A percentile compares a stretch with the other conserved stretches of the same genome.
These are phyloP conservation scores for Gossypium trilobum DNA, from an alignment of 441 rosid genomes.

Conservation along the genomic window DNA sequence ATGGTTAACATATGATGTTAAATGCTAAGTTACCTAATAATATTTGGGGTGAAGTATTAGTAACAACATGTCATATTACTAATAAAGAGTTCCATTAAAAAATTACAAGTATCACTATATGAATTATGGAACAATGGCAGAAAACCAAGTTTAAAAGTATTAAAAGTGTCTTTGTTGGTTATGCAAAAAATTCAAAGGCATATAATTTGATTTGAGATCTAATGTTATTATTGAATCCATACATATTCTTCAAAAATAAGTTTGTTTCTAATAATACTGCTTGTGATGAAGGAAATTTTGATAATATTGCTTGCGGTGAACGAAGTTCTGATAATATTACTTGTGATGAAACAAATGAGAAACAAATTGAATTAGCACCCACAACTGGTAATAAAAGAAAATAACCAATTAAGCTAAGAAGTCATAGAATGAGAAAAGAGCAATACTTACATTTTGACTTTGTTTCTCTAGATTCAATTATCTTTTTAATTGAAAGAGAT, in stretches of 20 bases:
- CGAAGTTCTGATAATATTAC: not conserved
- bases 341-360: not conserved
- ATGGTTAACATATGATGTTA: not conserved
- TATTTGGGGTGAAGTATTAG: not conserved
- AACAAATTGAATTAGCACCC: not conserved
- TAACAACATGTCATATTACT: not conserved
- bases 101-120: not conserved
- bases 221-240: not conserved
- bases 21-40: not conserved
- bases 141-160: not conserved
- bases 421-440: not conserved
- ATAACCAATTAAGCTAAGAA: not conserved
- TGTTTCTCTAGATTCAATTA: not conserved
- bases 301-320: not conserved
- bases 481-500: not conserved
- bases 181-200: not conserved
- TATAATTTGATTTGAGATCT: not conserved
- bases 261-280: not conserved
- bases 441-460: not conserved
- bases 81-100: not conserved
- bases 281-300: not conserved
- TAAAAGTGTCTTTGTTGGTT: not conserved
- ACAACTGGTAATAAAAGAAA: not conserved
- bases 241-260: not conserved
- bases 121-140: not conserved